These are phyloP conservation scores for Pueraria montana DNA, from an alignment of 306 rosid genomes.

Conservation along the genomic window DNA sequence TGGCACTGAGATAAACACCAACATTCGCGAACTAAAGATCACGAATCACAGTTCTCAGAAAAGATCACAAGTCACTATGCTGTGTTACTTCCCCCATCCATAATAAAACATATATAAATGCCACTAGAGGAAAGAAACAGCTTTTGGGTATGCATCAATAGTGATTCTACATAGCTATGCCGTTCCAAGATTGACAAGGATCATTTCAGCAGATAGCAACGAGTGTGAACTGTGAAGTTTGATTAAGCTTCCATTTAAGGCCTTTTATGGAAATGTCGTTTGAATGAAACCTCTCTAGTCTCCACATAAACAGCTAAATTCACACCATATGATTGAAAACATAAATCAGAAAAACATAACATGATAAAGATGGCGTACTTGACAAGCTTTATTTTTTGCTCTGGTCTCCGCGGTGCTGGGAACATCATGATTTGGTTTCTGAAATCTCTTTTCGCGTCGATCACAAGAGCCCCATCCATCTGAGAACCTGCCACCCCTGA, in stretches of 20 bases:
- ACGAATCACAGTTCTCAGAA: too few relatives aligned
- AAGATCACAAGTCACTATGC: too few relatives aligned
- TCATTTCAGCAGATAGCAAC: not conserved
- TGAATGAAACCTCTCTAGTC: not conserved
- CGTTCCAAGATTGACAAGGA: too few relatives aligned
- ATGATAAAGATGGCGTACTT: slow-evolving; percentile 57
- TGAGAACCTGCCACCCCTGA: slow-evolving; percentile 94
- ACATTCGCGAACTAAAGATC: too few relatives aligned
- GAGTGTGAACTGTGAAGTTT: not conserved
- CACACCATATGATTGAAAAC: slow-evolving; percentile 1
- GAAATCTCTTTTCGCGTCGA: slow-evolving; percentile 87
- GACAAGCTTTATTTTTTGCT: slow-evolving; percentile 94
- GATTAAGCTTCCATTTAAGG: not conserved
- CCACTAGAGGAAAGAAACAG: too few relatives aligned
- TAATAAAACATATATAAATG: too few relatives aligned
- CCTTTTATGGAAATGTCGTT: not conserved
- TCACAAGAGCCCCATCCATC: slow-evolving; percentile 99
- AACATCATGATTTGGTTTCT: slow-evolving; percentile 88
- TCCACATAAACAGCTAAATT: not conserved
- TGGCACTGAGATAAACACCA: too few relatives aligned
- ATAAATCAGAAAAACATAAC: slow-evolving; percentile 18
- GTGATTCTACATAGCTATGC: not conserved
- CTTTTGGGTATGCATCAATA: too few relatives aligned
- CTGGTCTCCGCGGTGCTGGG: slow-evolving; percentile 98
- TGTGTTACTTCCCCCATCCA: too few relatives aligned